Evolutionary conservation across 768 basidiomycete genomes (phyloP).

Genomic region (Lactifluus volemus): DNA sequence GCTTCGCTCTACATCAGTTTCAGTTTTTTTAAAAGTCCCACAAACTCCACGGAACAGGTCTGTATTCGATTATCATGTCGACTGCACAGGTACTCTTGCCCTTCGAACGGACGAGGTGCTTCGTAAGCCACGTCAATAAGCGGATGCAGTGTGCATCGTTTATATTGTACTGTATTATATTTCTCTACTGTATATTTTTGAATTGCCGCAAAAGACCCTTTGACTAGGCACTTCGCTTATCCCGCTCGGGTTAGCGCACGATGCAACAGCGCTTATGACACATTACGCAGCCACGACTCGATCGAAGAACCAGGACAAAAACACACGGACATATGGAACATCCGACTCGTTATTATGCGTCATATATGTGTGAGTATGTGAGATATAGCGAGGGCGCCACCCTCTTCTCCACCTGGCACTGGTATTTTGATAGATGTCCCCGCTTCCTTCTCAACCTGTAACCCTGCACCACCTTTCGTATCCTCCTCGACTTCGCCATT

Average conservation of each 20-base stretch:
- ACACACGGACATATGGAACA: background rate
- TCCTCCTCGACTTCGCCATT: background rate
- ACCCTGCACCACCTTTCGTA: background rate
- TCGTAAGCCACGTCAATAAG: background rate
- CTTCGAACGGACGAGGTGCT: background rate
- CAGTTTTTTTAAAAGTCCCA: background rate
- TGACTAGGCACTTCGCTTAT: constrained; percentile 18
- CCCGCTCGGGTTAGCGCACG: constrained; percentile 12
- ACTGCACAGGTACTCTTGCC: background rate
- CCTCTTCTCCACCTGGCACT: background rate
- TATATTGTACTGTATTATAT: background rate
- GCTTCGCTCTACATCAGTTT: background rate
- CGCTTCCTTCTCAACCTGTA: background rate
- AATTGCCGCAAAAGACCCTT: constrained; percentile 11
- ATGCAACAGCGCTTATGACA: constrained; percentile 3
- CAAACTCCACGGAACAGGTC: background rate
- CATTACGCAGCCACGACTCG: background rate
- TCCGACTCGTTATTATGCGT: background rate
- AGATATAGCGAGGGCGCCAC: background rate
- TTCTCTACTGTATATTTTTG: background rate
- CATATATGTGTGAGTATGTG: constrained; percentile 2
- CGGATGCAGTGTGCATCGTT: background rate
- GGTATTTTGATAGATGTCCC: background rate
- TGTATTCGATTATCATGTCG: background rate
- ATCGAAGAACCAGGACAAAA: background rate